Evolutionary conservation across 305 asterid genomes (phyloP), one percentile per base, ranked within the genome.

Genomic region (Fraxinus nigra): DNA sequence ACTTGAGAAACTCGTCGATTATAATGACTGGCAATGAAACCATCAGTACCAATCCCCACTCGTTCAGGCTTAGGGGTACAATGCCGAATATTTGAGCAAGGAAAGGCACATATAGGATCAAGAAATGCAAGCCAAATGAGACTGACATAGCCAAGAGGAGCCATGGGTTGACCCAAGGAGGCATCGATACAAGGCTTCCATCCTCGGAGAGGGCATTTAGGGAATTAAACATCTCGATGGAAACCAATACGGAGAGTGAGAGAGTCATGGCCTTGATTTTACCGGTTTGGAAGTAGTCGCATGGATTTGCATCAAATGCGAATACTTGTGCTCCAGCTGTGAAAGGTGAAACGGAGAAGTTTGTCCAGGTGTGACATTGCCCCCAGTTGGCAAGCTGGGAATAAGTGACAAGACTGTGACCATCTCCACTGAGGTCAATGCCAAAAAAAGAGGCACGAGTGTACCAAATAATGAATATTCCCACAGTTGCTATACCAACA

Each of bases 141-240:
- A 92, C 72, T 0, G 98, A 92, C 98, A 94, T 93, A n/a, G 99
- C 99, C 87, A 94, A 54, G 78, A 96, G 99, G 40, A 96, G 94
- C 94, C 95, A 89, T 0, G 98, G 99, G 92, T 96, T 96, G 83
- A 92, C 98, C 99, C 99, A 96, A 0, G 99, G 99, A 56, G 99
- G 99, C 99, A 96, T 96, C 11, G 97, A 63, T 24, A 35, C 1
- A 28, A 96, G 94, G 83, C 99, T 96, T 65, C 98, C 99, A 14
- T 96, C 99, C 81, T 96, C 99, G 0, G 99, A 96, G 34, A 94
- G 91, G n/a, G 99, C 99, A 61, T 96, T 96, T 70, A 96, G 92
- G 40, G 99, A 96, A 80, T 96, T 96, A 79, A 94, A 96, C 99
- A 96, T 96, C 89, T 96, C 99, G 11, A 96, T 96, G 75, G 98